Base-by-base conservation (phyloP, 495 filamentous ascomycete genomes). In the Astrothelium subdiscretum region DNA sequence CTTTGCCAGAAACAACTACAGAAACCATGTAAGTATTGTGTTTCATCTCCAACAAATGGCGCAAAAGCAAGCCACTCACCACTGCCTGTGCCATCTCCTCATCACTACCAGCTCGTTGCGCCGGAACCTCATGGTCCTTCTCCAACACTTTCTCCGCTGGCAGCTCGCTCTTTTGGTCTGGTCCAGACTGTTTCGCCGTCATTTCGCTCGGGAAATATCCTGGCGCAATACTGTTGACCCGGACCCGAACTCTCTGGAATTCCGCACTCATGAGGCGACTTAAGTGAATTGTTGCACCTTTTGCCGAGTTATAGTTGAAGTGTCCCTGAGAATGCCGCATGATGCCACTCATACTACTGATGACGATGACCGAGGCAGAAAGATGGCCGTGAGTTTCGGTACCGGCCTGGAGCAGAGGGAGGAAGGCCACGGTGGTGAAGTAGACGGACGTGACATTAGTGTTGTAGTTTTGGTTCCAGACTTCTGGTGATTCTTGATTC, bases 171-270 rank as follows among this genome's bases (percentile, higher is more conserved):
- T 85, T 85, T 65, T 79, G 79, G 31, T 72, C 73, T 20, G 81
- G 76, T 27, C 82, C 81, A 60, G 76, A 79, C 62, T 76, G 74
- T 52, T 78, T 78, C 44, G 81, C 75, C 59, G 85, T 88, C 84
- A 88, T 81, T 73, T 86, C 83, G 32, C 72, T 77, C 8, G 82
- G 82, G 62, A 86, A 86, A 64, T 85, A 80, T 2, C 77, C 78
- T 13, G 77, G 78, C 22, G 79, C 78, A 54, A 80, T 79, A n/a
- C 62, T 69, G 62, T 80, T 80, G 13, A 80, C 76, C 22, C 78
- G 57, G 18, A 80, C 68, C 10, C 71, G 65, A 0, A 72, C 42
- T 60, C 75, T 77, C 65, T 76, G 72, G 59, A 80, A 80, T 64
- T 79, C 78, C 1, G 76, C 69, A 24, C 70, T 73, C 78, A 80